Base-by-base conservation (phyloP, 2,329 filamentous ascomycete genomes). In the Aciculosporium take region DNA sequence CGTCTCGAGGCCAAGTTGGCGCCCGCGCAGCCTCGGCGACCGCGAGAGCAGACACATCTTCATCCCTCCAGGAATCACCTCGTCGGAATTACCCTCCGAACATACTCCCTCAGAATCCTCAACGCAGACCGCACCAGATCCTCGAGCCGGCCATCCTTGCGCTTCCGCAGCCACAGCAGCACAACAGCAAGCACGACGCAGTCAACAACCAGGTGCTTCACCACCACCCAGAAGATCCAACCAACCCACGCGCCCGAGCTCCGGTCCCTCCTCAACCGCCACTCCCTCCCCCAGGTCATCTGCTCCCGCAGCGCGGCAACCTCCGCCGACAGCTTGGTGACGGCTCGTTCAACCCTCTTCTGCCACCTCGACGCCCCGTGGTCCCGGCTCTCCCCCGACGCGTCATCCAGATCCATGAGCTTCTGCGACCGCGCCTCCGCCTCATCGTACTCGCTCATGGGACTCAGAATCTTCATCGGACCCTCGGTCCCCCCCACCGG, bases 271-370 rank as follows among this genome's bases (percentile, higher is more conserved):
- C 74, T 74, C 15, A 75, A 72, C 46, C 75, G 74, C 64, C 82
- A 82, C 49, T 89, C 75, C 10, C 83, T 71, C 0, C 84, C 79
- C 0, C 77, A 74, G 41, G 86, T 81, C 50, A 96, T 81, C 56
- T 96, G 88, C 61, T 98, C 91, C 28, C 91, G 75, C 46, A 96
- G 63, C 1, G 91, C 91, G 1, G 91, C 88, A 25, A 98, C 77
- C 62, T 98, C 91, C 13, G 87, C 83, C 5, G 88, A 94, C 64
- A 96, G 79, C 51, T 87, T 84, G 42, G 89, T 84, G 43, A 96
- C 70, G 18, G 86, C 84, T 33, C 79, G 74, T 63, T 96, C 89
- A 46, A 96, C 81, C 51, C 83, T 79, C 45, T 75, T 79, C 39
- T 83, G 79, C 85, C 87, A 94, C 53, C 76, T 78, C 46, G 66